Conservation (phyloP, 2,329 filamentous ascomycete genomes). For the Paecilomyces sp. region DNA sequence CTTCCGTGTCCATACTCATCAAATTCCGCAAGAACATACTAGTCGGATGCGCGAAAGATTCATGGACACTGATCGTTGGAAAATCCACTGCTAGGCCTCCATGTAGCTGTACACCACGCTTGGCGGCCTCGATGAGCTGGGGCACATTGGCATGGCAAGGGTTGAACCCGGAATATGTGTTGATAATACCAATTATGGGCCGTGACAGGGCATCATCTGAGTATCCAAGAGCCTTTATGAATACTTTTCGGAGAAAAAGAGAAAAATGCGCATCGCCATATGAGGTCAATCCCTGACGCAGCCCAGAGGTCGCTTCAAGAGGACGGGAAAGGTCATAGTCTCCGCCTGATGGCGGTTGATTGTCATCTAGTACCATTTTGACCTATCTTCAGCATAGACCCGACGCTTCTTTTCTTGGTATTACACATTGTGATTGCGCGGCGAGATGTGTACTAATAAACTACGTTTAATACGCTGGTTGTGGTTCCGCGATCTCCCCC, state of each 20-base stretch:
- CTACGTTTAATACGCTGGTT: not conserved
- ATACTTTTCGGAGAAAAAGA: constrained; percentile 66
- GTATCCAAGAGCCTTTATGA: constrained; percentile 70
- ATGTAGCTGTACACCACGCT: constrained; percentile 59
- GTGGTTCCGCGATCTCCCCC: not conserved
- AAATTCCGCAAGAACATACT: constrained; percentile 69
- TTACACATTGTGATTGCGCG: not conserved
- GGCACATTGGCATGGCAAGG: constrained; percentile 67
- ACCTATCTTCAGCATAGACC: not conserved
- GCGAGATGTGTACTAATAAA: not conserved
- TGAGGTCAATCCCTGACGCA: constrained; percentile 58
- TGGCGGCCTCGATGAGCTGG: constrained; percentile 63
- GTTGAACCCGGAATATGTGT: constrained; percentile 67
- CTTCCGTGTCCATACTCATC: constrained; percentile 75
- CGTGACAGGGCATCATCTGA: constrained; percentile 63
- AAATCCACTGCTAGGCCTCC: constrained; percentile 66
- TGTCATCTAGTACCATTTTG: not conserved
- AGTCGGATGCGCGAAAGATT: constrained; percentile 62
- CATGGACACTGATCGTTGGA: constrained; percentile 65
- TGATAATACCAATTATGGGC: constrained; percentile 68
- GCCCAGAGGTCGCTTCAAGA: constrained; percentile 45
- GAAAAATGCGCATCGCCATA: constrained; percentile 72
- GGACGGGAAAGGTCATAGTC: constrained; percentile 56
- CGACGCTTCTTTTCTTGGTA: not conserved
- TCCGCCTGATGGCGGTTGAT: not conserved